phyloP scores from a whole-genome alignment of 1,139 yeast species.

The Magnusiomyces tetraspermus region DNA sequence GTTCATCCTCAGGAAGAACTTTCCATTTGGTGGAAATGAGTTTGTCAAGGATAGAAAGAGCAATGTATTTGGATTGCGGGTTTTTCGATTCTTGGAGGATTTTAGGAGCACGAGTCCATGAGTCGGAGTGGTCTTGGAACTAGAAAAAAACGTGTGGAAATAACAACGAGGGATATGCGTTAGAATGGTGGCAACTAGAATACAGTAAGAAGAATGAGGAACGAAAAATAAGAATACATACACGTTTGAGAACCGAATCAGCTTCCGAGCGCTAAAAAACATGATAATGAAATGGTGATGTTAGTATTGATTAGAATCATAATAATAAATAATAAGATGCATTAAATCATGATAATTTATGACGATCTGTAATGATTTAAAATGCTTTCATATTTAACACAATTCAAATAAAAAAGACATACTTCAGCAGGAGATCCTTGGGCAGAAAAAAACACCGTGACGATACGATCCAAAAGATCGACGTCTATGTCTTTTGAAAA shows the following conservation, averaged over 20 bases:
- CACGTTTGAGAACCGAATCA: slow-evolving; percentile 65
- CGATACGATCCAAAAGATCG: slow-evolving; percentile 69
- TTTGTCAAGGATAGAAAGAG: slow-evolving; percentile 79
- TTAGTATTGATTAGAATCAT: neutral
- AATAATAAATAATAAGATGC: too few relatives aligned
- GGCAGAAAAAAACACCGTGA: slow-evolving; percentile 77
- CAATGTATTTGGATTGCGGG: slow-evolving; percentile 86
- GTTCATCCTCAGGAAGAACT: slow-evolving; percentile 74
- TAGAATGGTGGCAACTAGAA: neutral
- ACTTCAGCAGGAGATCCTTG: slow-evolving; percentile 50
- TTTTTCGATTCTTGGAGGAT: slow-evolving; percentile 70
- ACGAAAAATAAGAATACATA: slow-evolving; percentile 13
- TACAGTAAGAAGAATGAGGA: neutral
- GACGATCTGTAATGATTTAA: neutral
- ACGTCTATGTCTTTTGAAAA: slow-evolving; percentile 79
- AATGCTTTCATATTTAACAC: neutral
- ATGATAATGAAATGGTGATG: neutral
- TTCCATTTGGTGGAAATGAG: slow-evolving; percentile 92
- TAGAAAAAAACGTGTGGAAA: slow-evolving; percentile 11
- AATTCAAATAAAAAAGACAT: slow-evolving; percentile 7
- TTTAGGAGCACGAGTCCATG: slow-evolving; percentile 92
- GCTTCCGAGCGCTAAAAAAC: slow-evolving; percentile 58
- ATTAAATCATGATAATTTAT: too few relatives aligned
- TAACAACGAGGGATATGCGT: neutral
- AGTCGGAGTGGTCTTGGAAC: slow-evolving; percentile 90